Evolutionary conservation across 1,284 basidiomycete species (phyloP).

Genomic region (Cystobasidiaceae sp.): DNA sequence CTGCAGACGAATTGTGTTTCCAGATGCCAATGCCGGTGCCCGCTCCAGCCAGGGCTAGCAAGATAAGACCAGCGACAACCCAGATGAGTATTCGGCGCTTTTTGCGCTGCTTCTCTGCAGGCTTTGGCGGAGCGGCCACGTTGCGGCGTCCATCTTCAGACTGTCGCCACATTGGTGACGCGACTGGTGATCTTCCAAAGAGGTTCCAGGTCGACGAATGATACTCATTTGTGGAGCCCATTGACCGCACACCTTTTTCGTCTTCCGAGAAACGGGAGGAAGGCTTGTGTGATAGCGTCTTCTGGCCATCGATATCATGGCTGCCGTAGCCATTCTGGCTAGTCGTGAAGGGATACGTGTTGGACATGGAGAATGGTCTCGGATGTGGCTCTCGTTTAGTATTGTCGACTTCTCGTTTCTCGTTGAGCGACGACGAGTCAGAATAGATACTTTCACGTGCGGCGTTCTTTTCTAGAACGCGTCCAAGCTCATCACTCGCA

Average conservation of each 20-base stretch:
- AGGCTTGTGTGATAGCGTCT: conserved; percentile 16
- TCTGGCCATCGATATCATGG: neutral
- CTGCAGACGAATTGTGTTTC: conserved; percentile 4
- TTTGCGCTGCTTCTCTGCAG: neutral
- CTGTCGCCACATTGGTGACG: conserved; percentile 9
- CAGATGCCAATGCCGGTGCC: conserved; percentile 27
- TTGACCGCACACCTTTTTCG: conserved; percentile 21
- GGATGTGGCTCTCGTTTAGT: conserved; percentile 4
- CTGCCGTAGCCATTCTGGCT: conserved; percentile 10
- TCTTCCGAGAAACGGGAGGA: conserved; percentile 30
- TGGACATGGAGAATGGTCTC: conserved; percentile 15
- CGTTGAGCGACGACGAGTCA: conserved; percentile 3
- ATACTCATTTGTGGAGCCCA: conserved; percentile 20
- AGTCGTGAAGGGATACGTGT: conserved; percentile 25
- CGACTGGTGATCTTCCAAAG: conserved; percentile 21
- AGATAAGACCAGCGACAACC: neutral
- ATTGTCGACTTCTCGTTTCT: no score
- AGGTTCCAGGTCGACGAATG: conserved; percentile 28
- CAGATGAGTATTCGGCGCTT: conserved; percentile 10
- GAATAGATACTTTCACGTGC: conserved; percentile 1
- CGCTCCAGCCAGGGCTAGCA: conserved; percentile 12
- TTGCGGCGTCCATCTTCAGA: conserved; percentile 10
- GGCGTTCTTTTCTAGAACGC: neutral
- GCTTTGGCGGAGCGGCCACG: neutral
- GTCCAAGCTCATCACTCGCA: neutral